Percentiles rank a stretch among this genome's conserved stretches.
phyloP scores from a whole-genome alignment of 176 grass and related monocot genomes.

The Alloteropsis semialata region DNA sequence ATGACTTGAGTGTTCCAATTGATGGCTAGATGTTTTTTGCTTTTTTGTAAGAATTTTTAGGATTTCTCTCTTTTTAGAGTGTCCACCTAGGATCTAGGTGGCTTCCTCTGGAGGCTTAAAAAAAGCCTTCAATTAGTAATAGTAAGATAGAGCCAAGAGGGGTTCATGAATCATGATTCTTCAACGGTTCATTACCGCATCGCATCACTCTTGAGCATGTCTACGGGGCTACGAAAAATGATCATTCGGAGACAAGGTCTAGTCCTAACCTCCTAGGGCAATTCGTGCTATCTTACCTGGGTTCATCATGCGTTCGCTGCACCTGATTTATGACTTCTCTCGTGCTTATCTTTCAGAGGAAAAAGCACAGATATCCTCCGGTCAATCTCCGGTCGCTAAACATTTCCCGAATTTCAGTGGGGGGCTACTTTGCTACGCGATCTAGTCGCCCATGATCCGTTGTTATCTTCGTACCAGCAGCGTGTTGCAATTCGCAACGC shows the following conservation, averaged over 20 bases:
- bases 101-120: no score
- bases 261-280: neutral
- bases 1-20: no score
- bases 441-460: neutral
- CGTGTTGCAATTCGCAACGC: neutral
- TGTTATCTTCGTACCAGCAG: neutral
- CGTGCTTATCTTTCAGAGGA: conserved; percentile 1
- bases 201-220: neutral
- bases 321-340: neutral
- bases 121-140: no score
- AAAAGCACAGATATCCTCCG: no score
- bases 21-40: no score
- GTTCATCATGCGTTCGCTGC: neutral
- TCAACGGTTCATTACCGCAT: neutral
- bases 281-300: neutral
- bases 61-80: no score
- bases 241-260: neutral
- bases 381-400: neutral
- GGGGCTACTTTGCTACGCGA: neutral
- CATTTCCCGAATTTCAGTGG: neutral
- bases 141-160: neutral
- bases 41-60: no score
- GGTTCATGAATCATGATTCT: neutral
- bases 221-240: neutral
- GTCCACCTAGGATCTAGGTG: no score